Conservation (phyloP, 2,329 filamentous ascomycete genomes). For the Coniochaeta hoffmannii region DNA sequence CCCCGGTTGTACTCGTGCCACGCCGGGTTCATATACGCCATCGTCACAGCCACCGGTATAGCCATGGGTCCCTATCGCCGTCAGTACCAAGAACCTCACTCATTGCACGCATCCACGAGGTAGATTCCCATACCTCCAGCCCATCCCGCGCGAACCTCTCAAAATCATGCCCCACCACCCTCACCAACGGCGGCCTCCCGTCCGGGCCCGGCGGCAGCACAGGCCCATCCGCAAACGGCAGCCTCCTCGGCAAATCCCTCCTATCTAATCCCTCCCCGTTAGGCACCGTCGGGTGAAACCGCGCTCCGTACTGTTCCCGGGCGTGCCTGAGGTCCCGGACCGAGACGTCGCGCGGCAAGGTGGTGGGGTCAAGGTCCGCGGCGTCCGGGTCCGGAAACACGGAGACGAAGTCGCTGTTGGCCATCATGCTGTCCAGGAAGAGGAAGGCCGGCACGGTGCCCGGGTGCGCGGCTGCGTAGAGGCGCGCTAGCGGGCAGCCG, state of each 20-base stretch:
- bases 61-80: conserved; percentile 18
- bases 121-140: conserved; percentile 8
- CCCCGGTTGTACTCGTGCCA: conserved; percentile 49
- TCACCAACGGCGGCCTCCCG: conserved; percentile 31
- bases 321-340: conserved; percentile 23
- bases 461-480: conserved; percentile 40
- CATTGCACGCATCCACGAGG: neutral
- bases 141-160: conserved; percentile 42
- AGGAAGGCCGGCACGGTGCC: conserved; percentile 36
- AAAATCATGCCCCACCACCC: conserved; percentile 46
- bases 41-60: conserved; percentile 29
- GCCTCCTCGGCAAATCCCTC: conserved; percentile 30
- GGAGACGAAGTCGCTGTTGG: conserved; percentile 47
- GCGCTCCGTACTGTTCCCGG: conserved; percentile 24
- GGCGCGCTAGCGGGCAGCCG: conserved; percentile 42
- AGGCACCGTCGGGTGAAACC: conserved; percentile 41
- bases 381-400: conserved; percentile 48
- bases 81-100: neutral
- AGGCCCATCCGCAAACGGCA: conserved; percentile 36
- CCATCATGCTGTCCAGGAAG: conserved; percentile 50
- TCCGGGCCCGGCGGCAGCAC: conserved; percentile 25
- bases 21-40: conserved; percentile 42
- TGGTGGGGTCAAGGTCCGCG: conserved; percentile 30
- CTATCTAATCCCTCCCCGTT: conserved; percentile 43
- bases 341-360: conserved; percentile 31